Conservation (phyloP, 2,329 filamentous ascomycete species). For the Ascosphaera pollenicola region DNA sequence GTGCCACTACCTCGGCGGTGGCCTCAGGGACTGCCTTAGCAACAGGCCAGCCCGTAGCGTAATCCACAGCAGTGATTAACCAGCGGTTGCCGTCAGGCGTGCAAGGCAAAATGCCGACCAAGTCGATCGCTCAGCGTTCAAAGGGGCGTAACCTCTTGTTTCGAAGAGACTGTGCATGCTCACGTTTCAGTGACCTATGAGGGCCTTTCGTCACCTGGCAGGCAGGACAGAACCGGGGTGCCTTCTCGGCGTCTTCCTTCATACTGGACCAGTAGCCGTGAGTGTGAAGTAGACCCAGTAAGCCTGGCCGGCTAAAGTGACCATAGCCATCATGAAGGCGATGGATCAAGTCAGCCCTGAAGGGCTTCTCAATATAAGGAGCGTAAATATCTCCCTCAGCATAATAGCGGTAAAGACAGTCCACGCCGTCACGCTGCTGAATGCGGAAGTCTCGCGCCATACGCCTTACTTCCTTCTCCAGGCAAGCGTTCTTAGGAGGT, state of each 20-base stretch:
- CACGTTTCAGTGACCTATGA: background rate
- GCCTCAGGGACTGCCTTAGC: background rate
- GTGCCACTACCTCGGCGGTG: background rate
- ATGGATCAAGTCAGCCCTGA: background rate
- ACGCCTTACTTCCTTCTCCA: background rate
- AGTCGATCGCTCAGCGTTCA: constrained; percentile 1
- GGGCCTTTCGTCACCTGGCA: constrained; percentile 1
- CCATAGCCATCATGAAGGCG: constrained; percentile 1
- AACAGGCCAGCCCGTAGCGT: constrained; percentile 1
- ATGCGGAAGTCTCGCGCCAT: background rate
- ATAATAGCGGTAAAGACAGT: background rate
- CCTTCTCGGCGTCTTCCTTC: constrained; percentile 1
- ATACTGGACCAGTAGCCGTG: background rate
- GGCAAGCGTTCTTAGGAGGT: background rate
- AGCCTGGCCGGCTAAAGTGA: background rate
- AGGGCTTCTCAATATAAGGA: background rate
- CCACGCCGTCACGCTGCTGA: background rate
- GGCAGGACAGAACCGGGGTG: too few species aligned
- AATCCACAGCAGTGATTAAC: constrained; percentile 2
- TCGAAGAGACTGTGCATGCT: background rate
- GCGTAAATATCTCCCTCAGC: background rate
- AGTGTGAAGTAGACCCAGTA: background rate
- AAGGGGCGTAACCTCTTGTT: background rate
- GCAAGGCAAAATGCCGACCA: background rate
- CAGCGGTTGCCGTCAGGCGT: background rate